Evolutionary conservation across 768 basidiomycete genomes (phyloP), one percentile per base, ranked within the genome.

Genomic region (Mrakia frigida): DNA sequence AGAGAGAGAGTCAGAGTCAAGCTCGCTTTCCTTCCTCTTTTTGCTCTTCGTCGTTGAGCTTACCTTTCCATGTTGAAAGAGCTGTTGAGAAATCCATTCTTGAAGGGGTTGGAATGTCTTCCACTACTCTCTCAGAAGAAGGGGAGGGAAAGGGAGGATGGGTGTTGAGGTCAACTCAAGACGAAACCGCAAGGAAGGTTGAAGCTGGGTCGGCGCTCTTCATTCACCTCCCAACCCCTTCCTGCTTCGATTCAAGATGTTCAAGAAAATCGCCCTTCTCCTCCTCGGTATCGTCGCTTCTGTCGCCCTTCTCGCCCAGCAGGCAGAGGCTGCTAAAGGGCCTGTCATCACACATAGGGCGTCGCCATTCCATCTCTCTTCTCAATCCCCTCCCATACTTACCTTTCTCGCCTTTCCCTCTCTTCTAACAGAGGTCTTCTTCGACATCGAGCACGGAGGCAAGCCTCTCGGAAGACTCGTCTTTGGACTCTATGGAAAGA

Each of bases 401-500:
- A 14, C 59, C 16, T 39, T 23, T 4, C 67, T 28, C 39, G 56
- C 6, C 75, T 3, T 25, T 21, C 74, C 78, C 77, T 79, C 77
- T 73, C 37, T 4, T 31, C 10, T 2, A 28, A 7, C 23, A 52
- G n/a, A 81, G 80, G 90, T 97, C 80, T 97, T 89, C 87, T 97
- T 98, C 82, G 94, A 97, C 84, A 90, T 98, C 76, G 90, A 91
- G 80, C 95, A 97, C 84, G 96, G 96, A 39, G 94, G 91, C 84
- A 86, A 91, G 84, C 87, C 89, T 70, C 71, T 98, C 61, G 96
- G 96, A 73, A 88, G 95, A 78, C 86, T 93, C 80, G 88, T 88
- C 52, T 89, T 97, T 79, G 95, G 94, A 80, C 88, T 98, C 75
- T 98, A 91, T 81, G 94, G 94, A 77, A 92, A 92, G 79, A 93